Evolutionary conservation across 768 basidiomycete species (phyloP).

Genomic region (Pleurotus tuber-regium): DNA sequence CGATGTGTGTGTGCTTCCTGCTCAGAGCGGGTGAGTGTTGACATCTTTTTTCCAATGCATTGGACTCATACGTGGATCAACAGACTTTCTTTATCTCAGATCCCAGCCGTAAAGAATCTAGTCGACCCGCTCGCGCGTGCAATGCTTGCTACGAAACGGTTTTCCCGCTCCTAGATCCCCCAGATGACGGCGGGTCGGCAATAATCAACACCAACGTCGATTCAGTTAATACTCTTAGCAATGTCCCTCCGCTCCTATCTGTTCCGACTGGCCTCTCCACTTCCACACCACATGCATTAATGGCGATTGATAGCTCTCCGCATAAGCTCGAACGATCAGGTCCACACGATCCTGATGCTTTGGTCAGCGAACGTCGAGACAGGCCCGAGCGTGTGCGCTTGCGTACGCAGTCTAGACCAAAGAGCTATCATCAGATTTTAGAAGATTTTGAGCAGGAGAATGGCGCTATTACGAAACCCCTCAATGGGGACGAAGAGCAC

Average conservation of each 20-base stretch:
- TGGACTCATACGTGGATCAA: not conserved
- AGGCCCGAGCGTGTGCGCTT: conserved; percentile 28
- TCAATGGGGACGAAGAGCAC: conserved; percentile 3
- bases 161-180: conserved; percentile 60
- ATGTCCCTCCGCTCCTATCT: conserved; percentile 53
- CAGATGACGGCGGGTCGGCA: conserved; percentile 14
- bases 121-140: conserved; percentile 75
- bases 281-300: conserved; percentile 41
- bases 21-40: conserved; percentile 64
- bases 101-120: conserved; percentile 37
- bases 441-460: conserved; percentile 51
- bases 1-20: conserved; percentile 84
- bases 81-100: conserved; percentile 87
- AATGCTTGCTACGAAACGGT: conserved; percentile 85
- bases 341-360: not conserved
- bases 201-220: conserved; percentile 22
- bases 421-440: conserved; percentile 66
- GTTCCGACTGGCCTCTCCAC: conserved; percentile 49
- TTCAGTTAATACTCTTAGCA: conserved; percentile 49
- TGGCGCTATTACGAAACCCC: too few species aligned
- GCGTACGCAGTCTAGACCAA: conserved; percentile 42
- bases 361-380: conserved; percentile 14
- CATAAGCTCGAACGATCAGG: conserved; percentile 11
- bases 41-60: not conserved
- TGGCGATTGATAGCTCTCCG: conserved; percentile 36